These are phyloP conservation scores for Teratosphaeria zuluensis DNA, from an alignment of 2,329 filamentous ascomycete genomes.

Conservation along the genomic window DNA sequence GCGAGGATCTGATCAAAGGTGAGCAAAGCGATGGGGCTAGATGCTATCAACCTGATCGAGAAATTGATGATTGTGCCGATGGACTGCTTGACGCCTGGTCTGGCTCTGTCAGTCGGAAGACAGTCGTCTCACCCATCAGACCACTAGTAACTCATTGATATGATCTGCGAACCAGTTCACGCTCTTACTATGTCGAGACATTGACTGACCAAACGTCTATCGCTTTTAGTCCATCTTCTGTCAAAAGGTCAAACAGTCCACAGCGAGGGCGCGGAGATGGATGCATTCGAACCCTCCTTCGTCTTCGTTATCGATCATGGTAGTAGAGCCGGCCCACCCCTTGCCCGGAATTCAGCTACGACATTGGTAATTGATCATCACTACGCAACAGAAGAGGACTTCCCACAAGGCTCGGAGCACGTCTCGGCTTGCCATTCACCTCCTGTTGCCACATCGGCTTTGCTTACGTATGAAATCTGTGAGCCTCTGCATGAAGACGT, in stretches of 20 bases:
- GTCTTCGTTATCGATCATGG: slow-evolving; percentile 60
- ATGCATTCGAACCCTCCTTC: slow-evolving; percentile 41
- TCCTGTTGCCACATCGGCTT: slow-evolving; percentile 54
- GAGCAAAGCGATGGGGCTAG: no score
- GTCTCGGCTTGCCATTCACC: slow-evolving; percentile 56
- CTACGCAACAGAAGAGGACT: slow-evolving; percentile 45
- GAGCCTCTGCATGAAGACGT: slow-evolving; percentile 45
- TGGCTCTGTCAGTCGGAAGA: no score
- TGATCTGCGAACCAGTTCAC: no score
- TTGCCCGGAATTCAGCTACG: slow-evolving; percentile 42
- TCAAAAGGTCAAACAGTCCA: slow-evolving; percentile 52
- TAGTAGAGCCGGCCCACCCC: slow-evolving; percentile 44
- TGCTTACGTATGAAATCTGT: slow-evolving; percentile 57
- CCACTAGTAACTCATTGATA: no score
- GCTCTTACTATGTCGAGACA: no score
- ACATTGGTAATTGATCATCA: slow-evolving; percentile 56
- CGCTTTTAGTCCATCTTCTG: slow-evolving; percentile 42
- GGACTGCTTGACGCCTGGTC: no score
- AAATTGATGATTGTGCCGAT: no score
- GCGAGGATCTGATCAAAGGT: slow-evolving; percentile 39
- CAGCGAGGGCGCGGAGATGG: slow-evolving; percentile 43
- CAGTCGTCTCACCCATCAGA: no score
- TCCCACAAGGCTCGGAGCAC: slow-evolving; percentile 45
- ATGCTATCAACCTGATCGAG: no score
- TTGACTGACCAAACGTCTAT: no score